A percentile compares a stretch with the other conserved stretches of the same genome.
Evolutionary conservation across 2,329 filamentous ascomycete genomes (phyloP).

Genomic region (Fusarium gaditjirri): DNA sequence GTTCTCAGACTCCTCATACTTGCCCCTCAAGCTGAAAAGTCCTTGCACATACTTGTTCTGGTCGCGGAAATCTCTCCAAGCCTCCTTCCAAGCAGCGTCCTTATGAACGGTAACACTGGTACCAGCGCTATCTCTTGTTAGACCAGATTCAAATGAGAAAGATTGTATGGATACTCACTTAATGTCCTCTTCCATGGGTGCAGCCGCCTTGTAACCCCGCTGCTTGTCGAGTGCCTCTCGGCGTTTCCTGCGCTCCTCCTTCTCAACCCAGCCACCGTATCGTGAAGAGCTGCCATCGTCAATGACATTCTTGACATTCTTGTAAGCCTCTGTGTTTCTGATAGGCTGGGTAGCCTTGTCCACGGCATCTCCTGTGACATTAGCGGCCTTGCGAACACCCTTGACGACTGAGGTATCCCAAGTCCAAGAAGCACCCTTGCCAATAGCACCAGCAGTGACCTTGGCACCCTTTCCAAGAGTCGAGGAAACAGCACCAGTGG

Average conservation of each 20-base stretch:
- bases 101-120: constrained; percentile 97
- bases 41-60: constrained; percentile 88
- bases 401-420: constrained; percentile 97
- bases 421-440: constrained; percentile 93
- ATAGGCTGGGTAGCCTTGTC: constrained; percentile 97
- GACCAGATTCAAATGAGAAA: constrained; percentile 10
- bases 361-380: constrained; percentile 84
- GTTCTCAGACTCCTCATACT: constrained; percentile 97
- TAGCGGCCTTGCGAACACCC: constrained; percentile 86
- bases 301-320: constrained; percentile 93
- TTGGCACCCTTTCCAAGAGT: constrained; percentile 85
- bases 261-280: constrained; percentile 97
- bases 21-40: constrained; percentile 84
- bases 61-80: constrained; percentile 96
- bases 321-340: constrained; percentile 92
- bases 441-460: constrained; percentile 85
- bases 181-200: constrained; percentile 83
- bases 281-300: constrained; percentile 96
- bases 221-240: constrained; percentile 79
- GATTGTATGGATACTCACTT: constrained; percentile 72
- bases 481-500: constrained; percentile 82
- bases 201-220: constrained; percentile 55
- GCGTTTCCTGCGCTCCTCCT: constrained; percentile 87
- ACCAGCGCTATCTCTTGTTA: constrained; percentile 74
- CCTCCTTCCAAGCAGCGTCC: constrained; percentile 96